Base-by-base conservation (phyloP, 352 stramenopile genomes). In the Phytophthora vignae region DNA sequence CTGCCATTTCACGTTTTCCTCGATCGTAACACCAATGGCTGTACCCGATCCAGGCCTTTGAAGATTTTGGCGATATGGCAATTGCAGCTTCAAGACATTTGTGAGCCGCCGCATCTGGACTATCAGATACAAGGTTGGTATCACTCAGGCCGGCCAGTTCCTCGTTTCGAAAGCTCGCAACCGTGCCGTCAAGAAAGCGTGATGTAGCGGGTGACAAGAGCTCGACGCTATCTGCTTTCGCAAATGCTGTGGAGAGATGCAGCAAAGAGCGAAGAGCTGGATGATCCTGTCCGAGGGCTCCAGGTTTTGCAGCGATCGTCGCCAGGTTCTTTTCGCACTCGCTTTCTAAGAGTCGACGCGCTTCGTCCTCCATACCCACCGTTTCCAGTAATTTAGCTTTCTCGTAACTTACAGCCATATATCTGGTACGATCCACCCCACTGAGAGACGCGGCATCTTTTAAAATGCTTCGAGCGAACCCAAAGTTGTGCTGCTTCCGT, bases 1-100 rank as follows among this genome's bases (percentile, higher is more conserved):
- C 68, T 33, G 84, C 82, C 4, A 92, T 67, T 50, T 77, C 71
- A 7, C 61, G 62, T 36, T 79, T 85, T 12, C 80, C 83, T 38
- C 77, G 80, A 38, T 83, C 68, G 46, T 95, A 92, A 33, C 81
- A 91, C 88, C 88, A 95, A 58, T 93, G 74, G 64, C 85, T 84
- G 52, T 91, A 95, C 25, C 73, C 60, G 48, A 88, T 60, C 86
- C 86, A 95, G 1, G 78, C 82, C 36, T 81, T 79, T 5, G 74
- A 49, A 52, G 81, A 88, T 29, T 66, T 69, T 31, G 81, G 75
- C 1, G 63, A 62, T 19, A 91, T 50, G 11, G 69, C 44, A 6
- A 80, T 82, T 4, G 84, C 86, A 59, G 80, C 21, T 52, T 72
- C 25, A 46, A 79, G 71, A 27, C 76, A 87, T 42, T 53, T 85